Evolutionary conservation across 2,329 filamentous ascomycete genomes (phyloP).

Genomic region (Aquanectria penicillioides): DNA sequence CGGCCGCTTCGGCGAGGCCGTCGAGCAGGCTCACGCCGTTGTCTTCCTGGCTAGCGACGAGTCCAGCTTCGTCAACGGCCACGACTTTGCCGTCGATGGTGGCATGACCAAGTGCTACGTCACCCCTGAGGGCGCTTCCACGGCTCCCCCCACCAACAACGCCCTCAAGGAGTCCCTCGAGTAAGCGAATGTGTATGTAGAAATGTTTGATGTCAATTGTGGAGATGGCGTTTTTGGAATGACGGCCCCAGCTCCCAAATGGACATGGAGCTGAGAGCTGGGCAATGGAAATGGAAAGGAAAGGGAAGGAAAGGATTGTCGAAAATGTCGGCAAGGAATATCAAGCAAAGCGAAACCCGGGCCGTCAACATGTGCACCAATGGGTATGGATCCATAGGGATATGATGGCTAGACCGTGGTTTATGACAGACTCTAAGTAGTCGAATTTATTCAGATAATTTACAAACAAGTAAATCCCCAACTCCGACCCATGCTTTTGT

Average conservation of each 20-base stretch:
- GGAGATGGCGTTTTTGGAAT: conserved; percentile 19
- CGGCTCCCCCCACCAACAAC: conserved; percentile 67
- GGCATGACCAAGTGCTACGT: conserved; percentile 95
- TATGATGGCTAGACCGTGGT: neutral
- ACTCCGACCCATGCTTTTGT: conserved; percentile 42
- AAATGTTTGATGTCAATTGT: conserved; percentile 9
- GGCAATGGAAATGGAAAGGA: conserved; percentile 11
- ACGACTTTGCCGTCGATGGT: conserved; percentile 94
- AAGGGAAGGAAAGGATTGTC: conserved; percentile 11
- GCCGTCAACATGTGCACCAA: neutral
- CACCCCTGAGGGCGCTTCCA: conserved; percentile 69
- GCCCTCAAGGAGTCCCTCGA: conserved; percentile 61
- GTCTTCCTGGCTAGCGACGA: conserved; percentile 89
- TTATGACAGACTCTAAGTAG: conserved; percentile 10
- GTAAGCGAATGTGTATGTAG: conserved; percentile 21
- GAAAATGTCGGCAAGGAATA: neutral
- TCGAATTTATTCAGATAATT: conserved; percentile 27
- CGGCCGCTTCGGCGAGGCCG: conserved; percentile 90
- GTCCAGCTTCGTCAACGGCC: conserved; percentile 88
- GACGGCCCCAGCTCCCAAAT: neutral
- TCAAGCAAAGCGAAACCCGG: neutral
- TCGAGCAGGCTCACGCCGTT: conserved; percentile 92
- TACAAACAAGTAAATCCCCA: conserved; percentile 30
- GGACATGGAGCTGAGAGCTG: neutral
- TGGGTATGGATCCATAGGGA: neutral